These are phyloP conservation scores for Hypoxylon fragiforme DNA, from an alignment of 495 filamentous ascomycete genomes.

Conservation along the genomic window DNA sequence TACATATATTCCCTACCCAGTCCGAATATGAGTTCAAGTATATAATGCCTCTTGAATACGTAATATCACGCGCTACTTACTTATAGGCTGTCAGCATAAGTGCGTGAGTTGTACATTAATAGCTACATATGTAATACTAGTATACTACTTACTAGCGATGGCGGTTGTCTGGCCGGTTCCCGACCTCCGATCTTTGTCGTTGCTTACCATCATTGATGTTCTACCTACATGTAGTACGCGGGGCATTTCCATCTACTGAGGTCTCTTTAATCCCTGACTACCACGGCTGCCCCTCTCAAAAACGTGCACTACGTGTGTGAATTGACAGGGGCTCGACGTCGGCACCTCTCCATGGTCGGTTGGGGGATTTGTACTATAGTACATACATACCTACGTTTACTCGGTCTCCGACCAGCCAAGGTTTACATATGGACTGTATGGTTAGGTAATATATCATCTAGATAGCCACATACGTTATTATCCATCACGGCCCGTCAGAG, in stretches of 20 bases:
- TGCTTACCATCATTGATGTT: neutral
- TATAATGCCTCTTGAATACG: neutral
- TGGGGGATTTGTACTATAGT: too few species aligned
- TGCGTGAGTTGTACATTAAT: slow-evolving; percentile 9
- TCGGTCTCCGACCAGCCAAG: slow-evolving; percentile 12
- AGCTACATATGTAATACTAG: neutral
- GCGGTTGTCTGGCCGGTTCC: neutral
- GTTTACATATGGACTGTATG: too few species aligned
- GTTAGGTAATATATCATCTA: too few species aligned
- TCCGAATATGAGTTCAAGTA: slow-evolving; percentile 10
- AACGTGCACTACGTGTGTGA: slow-evolving; percentile 19
- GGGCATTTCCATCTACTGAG: slow-evolving; percentile 22
- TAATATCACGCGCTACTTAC: slow-evolving; percentile 15
- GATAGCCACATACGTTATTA: too few species aligned
- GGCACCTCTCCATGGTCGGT: slow-evolving; percentile 27
- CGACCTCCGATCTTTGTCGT: slow-evolving; percentile 12
- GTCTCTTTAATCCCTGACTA: slow-evolving; percentile 10
- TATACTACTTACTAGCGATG: neutral
- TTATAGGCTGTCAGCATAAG: slow-evolving; percentile 21
- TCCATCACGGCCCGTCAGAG: too few species aligned
- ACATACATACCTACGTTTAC: neutral
- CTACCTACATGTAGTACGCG: slow-evolving; percentile 9
- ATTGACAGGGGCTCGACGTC: slow-evolving; percentile 25
- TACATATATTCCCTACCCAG: neutral
- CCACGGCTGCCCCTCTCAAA: slow-evolving; percentile 23